Percentiles rank a stretch among this genome's conserved stretches.
phyloP scores from a whole-genome alignment of 306 rosid species.

The Rosa lucieae region DNA sequence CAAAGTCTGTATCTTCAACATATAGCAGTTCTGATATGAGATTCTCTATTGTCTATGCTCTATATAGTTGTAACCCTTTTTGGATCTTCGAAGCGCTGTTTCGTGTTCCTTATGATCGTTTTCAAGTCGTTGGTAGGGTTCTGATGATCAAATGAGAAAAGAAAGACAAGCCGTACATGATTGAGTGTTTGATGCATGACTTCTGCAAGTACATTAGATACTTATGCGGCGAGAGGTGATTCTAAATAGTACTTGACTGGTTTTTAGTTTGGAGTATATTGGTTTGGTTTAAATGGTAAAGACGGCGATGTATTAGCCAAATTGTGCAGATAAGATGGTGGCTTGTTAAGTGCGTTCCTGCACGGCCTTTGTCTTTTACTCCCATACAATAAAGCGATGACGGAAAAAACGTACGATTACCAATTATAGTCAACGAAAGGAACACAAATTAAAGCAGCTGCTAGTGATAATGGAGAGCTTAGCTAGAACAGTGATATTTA shows the following conservation, averaged over 20 bases:
- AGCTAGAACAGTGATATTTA: constrained; percentile 19
- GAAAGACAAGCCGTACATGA: constrained; percentile 14
- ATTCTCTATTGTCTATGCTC: background rate
- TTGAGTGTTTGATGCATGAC: constrained; percentile 30
- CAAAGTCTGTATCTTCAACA: constrained; percentile 3
- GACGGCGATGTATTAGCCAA: background rate
- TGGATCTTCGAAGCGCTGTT: background rate
- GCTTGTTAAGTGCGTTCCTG: constrained; percentile 10
- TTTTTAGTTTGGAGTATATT: background rate
- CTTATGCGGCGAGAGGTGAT: constrained; percentile 63
- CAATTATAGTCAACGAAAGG: constrained; percentile 28
- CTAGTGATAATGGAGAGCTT: constrained; percentile 14
- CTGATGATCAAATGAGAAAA: background rate
- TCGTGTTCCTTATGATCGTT: background rate
- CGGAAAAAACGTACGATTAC: constrained; percentile 17
- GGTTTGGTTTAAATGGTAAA: background rate
- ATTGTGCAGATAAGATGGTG: constrained; percentile 8
- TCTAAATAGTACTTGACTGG: constrained; percentile 4
- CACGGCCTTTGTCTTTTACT: background rate
- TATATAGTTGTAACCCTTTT: background rate
- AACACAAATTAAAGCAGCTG: constrained; percentile 12
- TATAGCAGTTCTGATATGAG: background rate
- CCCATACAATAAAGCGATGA: background rate
- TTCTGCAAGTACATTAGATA: constrained; percentile 28
- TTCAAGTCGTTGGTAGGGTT: constrained; percentile 30